Percentiles rank a stretch among this genome's conserved stretches.
phyloP scores from a whole-genome alignment of 2,329 filamentous ascomycete species.

The Cladosporium colombiae region DNA sequence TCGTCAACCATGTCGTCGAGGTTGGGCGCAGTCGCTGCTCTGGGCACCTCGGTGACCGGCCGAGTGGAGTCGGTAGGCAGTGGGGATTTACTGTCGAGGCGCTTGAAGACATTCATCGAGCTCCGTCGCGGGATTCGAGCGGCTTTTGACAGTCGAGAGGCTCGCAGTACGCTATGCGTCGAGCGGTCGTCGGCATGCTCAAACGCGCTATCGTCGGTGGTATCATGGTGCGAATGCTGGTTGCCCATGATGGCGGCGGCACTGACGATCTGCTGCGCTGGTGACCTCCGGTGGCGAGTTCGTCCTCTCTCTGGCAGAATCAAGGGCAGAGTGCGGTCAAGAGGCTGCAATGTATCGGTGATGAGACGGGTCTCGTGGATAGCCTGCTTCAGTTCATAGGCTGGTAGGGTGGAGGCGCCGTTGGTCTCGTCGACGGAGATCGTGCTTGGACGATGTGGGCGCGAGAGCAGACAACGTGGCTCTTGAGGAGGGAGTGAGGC shows the following conservation, averaged over 20 bases:
- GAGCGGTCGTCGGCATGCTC: slow-evolving; percentile 29
- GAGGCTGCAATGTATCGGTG: slow-evolving; percentile 15
- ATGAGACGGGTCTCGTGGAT: slow-evolving; percentile 27
- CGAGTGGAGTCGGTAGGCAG: slow-evolving; percentile 28
- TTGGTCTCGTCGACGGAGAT: slow-evolving; percentile 30
- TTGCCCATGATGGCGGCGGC: slow-evolving; percentile 32
- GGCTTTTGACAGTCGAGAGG: slow-evolving; percentile 24
- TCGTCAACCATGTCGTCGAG: slow-evolving; percentile 18
- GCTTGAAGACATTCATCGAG: slow-evolving; percentile 37
- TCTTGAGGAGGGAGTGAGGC: slow-evolving; percentile 25
- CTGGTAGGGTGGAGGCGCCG: slow-evolving; percentile 30
- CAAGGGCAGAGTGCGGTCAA: slow-evolving; percentile 19
- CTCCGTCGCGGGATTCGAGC: slow-evolving; percentile 32
- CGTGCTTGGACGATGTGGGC: slow-evolving; percentile 27
- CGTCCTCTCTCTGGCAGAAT: slow-evolving; percentile 22
- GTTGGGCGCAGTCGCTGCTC: slow-evolving; percentile 21
- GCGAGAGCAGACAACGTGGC: slow-evolving; percentile 30
- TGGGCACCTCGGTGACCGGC: slow-evolving; percentile 24
- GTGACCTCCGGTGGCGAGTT: slow-evolving; percentile 24
- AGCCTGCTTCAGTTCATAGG: slow-evolving; percentile 28
- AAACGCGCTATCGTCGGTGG: slow-evolving; percentile 1
- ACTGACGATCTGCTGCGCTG: slow-evolving; percentile 19
- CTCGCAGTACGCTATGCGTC: slow-evolving; percentile 27
- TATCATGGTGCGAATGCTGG: slow-evolving; percentile 27
- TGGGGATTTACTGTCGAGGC: slow-evolving; percentile 31